Conservation (phyloP, 2,329 filamentous ascomycete genomes). For the Xylariaceae sp. region DNA sequence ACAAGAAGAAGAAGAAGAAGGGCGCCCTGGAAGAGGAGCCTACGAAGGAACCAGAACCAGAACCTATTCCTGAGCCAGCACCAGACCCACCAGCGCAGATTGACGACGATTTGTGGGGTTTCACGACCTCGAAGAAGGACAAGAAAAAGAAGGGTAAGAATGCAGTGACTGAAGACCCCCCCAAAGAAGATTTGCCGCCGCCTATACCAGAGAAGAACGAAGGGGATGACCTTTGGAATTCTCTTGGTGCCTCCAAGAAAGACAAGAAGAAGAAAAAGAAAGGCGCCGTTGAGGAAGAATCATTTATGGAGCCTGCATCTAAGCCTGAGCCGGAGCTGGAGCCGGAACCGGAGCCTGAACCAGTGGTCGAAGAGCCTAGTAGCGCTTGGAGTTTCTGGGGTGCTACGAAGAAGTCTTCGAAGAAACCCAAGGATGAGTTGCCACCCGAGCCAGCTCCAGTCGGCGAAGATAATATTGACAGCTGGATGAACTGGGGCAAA, state of each 20-base stretch:
- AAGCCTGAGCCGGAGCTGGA: slow-evolving; percentile 24
- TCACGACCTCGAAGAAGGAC: slow-evolving; percentile 23
- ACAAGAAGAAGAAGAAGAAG: slow-evolving; percentile 34
- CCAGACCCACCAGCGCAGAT: slow-evolving; percentile 2
- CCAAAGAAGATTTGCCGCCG: slow-evolving; percentile 15
- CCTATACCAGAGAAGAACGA: slow-evolving; percentile 17
- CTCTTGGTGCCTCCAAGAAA: slow-evolving; percentile 21
- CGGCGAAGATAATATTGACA: slow-evolving; percentile 7
- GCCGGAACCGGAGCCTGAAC: slow-evolving; percentile 19
- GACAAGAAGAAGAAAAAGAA: slow-evolving; percentile 38
- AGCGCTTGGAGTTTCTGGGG: slow-evolving; percentile 56
- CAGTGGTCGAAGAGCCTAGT: slow-evolving; percentile 33
- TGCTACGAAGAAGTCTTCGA: slow-evolving; percentile 45
- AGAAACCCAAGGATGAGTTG: slow-evolving; percentile 21
- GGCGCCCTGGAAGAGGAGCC: slow-evolving; percentile 15
- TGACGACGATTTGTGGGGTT: slow-evolving; percentile 21
- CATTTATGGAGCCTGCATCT: slow-evolving; percentile 18
- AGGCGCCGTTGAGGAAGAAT: slow-evolving; percentile 23
- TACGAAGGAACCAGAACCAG: slow-evolving; percentile 16
- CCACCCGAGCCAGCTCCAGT: slow-evolving; percentile 2
- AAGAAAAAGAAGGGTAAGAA: slow-evolving; percentile 40
- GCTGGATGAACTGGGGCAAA: slow-evolving; percentile 26
- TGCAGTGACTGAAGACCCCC: slow-evolving; percentile 13
- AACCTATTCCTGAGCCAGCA: not conserved
- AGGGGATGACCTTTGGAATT: slow-evolving; percentile 15